These are phyloP conservation scores for Coemansia sp. DNA, from an alignment of 192 early-diverging fungal species.

Conservation along the genomic window DNA sequence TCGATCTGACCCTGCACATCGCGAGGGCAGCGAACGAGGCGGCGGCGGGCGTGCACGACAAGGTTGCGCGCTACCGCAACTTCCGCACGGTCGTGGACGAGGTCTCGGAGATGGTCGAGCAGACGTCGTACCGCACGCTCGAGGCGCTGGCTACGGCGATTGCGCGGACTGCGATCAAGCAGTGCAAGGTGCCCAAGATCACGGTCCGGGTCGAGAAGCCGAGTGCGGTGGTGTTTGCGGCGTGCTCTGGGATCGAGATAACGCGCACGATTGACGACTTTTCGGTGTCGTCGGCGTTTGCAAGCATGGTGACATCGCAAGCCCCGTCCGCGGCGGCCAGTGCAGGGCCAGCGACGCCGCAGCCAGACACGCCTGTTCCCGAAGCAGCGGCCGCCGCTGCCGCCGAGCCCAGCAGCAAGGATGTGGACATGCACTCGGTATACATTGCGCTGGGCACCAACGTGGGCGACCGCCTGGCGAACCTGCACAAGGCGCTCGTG, in stretches of 20 bases:
- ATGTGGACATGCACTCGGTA: conserved; percentile 40
- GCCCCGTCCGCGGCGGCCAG: conserved; percentile 6
- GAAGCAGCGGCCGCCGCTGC: conserved; percentile 1
- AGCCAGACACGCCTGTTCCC: conserved; percentile 13
- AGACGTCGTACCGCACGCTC: conserved; percentile 88
- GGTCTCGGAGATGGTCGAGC: conserved; percentile 79
- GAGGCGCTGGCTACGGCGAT: conserved; percentile 88
- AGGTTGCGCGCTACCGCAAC: conserved; percentile 75
- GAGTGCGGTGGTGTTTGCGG: conserved; percentile 89
- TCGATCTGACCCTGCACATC: conserved; percentile 58
- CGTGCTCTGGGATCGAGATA: conserved; percentile 86
- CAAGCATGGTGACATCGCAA: conserved; percentile 1
- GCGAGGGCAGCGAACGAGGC: conserved; percentile 9
- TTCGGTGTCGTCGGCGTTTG: conserved; percentile 5
- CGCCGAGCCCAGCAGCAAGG: neutral
- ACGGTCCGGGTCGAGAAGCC: conserved; percentile 93
- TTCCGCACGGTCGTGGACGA: conserved; percentile 86
- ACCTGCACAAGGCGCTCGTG: conserved; percentile 74
- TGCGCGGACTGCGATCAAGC: conserved; percentile 71
- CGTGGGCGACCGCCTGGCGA: conserved; percentile 75
- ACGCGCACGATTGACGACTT: conserved; percentile 65
- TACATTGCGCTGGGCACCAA: conserved; percentile 92
- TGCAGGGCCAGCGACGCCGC: conserved; percentile 7
- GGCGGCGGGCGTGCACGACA: conserved; percentile 47
- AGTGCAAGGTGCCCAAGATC: conserved; percentile 86